Percentiles rank a stretch among this genome's conserved stretches.
Conservation (phyloP, 305 asterid genomes). For the Stenogyne calaminthoides region DNA sequence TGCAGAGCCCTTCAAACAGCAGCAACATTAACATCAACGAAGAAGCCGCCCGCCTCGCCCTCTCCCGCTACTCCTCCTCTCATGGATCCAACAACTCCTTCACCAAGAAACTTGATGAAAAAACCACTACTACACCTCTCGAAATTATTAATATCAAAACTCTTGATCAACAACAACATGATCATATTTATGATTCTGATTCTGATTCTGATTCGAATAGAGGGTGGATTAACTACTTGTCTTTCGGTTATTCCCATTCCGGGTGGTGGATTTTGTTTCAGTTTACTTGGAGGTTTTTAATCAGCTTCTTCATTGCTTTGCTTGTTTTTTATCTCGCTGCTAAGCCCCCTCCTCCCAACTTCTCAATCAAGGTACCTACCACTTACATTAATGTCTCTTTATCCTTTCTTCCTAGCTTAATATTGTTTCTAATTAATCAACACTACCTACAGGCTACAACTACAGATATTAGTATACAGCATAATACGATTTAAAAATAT, state of each 20-base stretch:
- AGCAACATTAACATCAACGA: slow-evolving; percentile 23
- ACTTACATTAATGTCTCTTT: too few relatives aligned
- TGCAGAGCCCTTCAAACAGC: slow-evolving; percentile 61
- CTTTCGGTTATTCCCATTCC: slow-evolving; percentile 55
- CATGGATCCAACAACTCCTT: slow-evolving; percentile 58
- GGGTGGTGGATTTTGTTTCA: slow-evolving; percentile 65
- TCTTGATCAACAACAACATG: too few relatives aligned
- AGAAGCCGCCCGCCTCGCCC: slow-evolving; percentile 32
- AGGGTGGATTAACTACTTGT: slow-evolving; percentile 49
- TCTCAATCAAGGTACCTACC: slow-evolving; percentile 65
- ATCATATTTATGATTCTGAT: too few relatives aligned
- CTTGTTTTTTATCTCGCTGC: slow-evolving; percentile 66
- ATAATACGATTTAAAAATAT: too few relatives aligned
- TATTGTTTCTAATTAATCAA: too few relatives aligned
- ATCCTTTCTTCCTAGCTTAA: too few relatives aligned
- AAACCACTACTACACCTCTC: too few relatives aligned
- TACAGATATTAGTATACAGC: too few relatives aligned
- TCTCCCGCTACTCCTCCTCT: slow-evolving; percentile 63
- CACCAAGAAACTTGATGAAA: slow-evolving; percentile 27
- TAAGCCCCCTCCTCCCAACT: slow-evolving; percentile 68
- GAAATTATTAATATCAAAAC: too few relatives aligned
- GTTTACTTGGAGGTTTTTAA: slow-evolving; percentile 65
- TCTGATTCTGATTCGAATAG: too few relatives aligned
- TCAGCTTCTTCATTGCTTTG: slow-evolving; percentile 63
- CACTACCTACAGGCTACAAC: too few relatives aligned